Base-by-base conservation (phyloP, 805 yeast species). In the Zygotorulaspora sp. region DNA sequence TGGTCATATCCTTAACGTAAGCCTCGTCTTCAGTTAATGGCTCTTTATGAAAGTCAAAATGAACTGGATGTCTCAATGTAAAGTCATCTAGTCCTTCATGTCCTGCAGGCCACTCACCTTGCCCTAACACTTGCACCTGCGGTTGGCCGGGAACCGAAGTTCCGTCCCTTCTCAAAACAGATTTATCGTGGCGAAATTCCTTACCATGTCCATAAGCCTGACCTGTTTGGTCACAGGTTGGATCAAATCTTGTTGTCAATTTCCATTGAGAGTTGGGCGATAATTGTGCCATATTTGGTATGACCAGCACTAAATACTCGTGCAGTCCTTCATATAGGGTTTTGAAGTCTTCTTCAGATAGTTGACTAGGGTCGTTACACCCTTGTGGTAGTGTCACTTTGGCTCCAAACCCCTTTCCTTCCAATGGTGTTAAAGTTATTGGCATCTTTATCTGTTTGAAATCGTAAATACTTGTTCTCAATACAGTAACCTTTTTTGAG, bases 61-160 rank as follows among this genome's bases (percentile, higher is more conserved):
- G 96, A 2, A 86, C 79, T 31, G 96, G 96, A 57, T 87, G 96
- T 28, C 84, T 83, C 45, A 86, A 73, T 13, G 59, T 59, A 42
- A 82, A 72, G 16, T 71, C 67, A 31, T 74, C 78, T 16, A 71
- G 47, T 11, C 84, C 88, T 45, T 68, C 61, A 40, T 66, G 68
- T 11, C 82, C 85, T 21, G 77, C 76, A 35, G 66, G 74, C 66
- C 80, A 81, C 2, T 62, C 55, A 10, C 95, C 95, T 55, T 87
- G 89, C 28, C 96, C 96, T 38, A 87, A 75, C 55, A 86, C 83
- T 66, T 86, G 94, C 14, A 87, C 95, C 60, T 87, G 95, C 2
- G 96, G 95, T 57, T 84, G 88, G 35, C 69, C 61, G 30, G 90
- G 89, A 31, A 86, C 84, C 6, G 88, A 73, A 41, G 74, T 73